phyloP scores from a whole-genome alignment of 2,329 filamentous ascomycete species.

The Pseudogymnoascus sp. region DNA sequence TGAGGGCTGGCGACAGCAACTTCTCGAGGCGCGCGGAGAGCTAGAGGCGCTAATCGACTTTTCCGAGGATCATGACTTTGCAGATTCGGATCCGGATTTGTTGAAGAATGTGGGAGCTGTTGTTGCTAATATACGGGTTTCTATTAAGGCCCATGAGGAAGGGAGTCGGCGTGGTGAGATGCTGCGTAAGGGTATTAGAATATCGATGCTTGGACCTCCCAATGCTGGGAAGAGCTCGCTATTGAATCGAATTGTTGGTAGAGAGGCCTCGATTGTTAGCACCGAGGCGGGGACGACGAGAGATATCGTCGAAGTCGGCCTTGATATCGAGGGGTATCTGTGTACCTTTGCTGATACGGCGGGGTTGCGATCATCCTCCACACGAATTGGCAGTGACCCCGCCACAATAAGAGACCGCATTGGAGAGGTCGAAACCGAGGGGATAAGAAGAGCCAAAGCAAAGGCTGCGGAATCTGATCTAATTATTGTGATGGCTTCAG shows the following conservation, averaged over 20 bases:
- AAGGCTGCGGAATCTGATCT: conserved; percentile 79
- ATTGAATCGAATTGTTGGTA: conserved; percentile 79
- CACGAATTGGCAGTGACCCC: conserved; percentile 14
- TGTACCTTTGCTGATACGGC: conserved; percentile 95
- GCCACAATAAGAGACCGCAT: conserved; percentile 34
- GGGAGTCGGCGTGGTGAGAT: conserved; percentile 79
- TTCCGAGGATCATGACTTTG: conserved; percentile 93
- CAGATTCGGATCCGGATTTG: conserved; percentile 70
- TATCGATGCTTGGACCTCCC: conserved; percentile 81
- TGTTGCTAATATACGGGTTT: conserved; percentile 49
- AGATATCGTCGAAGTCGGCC: conserved; percentile 83
- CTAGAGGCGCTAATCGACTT: conserved; percentile 96
- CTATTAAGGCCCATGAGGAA: conserved; percentile 60
- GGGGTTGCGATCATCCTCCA: conserved; percentile 55
- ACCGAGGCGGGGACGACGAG: conserved; percentile 86
- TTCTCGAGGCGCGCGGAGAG: conserved; percentile 79
- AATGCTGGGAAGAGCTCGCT: conserved; percentile 94
- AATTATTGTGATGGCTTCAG: conserved; percentile 68
- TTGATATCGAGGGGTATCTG: conserved; percentile 83
- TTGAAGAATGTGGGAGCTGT: conserved; percentile 60
- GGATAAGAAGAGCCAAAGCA: conserved; percentile 76
- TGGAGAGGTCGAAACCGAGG: conserved; percentile 75
- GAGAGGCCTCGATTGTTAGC: conserved; percentile 93
- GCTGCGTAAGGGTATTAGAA: conserved; percentile 71
- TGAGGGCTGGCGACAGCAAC: conserved; percentile 67